phyloP scores from a whole-genome alignment of 1,284 basidiomycete genomes.

The Apiotrichum gracile region DNA sequence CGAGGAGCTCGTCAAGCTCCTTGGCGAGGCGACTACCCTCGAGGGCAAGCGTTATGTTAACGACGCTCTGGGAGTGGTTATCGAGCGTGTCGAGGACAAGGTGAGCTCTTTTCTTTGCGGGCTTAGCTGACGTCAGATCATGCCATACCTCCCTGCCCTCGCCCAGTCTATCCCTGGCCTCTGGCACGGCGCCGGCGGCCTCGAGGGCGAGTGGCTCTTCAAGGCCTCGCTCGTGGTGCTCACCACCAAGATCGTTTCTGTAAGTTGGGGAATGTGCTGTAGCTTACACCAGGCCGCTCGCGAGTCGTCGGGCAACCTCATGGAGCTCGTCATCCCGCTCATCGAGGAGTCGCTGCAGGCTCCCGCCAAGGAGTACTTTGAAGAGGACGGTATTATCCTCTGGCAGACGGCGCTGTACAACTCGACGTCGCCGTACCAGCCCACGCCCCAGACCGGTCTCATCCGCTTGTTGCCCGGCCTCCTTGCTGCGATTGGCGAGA shows the following conservation, averaged over 20 bases:
- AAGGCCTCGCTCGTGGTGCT: conserved; percentile 67
- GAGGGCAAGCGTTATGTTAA: conserved; percentile 73
- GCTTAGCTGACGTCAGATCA: conserved; percentile 52
- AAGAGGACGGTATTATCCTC: conserved; percentile 68
- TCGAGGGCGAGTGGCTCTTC: conserved; percentile 70
- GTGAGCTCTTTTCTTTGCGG: conserved; percentile 46
- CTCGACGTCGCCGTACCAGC: conserved; percentile 55
- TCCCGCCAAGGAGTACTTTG: conserved; percentile 62
- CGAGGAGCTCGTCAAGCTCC: conserved; percentile 50
- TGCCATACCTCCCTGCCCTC: conserved; percentile 63
- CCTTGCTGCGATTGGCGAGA: conserved; percentile 58
- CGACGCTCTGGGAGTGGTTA: conserved; percentile 63
- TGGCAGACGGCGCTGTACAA: conserved; percentile 72
- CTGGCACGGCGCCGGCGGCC: conserved; percentile 51
- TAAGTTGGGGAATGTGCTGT: too few relatives aligned
- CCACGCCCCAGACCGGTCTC: conserved; percentile 48
- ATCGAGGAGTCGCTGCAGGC: conserved; percentile 67
- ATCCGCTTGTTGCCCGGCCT: conserved; percentile 64
- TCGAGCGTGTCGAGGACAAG: conserved; percentile 60
- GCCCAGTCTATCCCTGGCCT: conserved; percentile 64
- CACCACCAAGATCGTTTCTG: conserved; percentile 62
- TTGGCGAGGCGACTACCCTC: conserved; percentile 67
- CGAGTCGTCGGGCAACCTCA: conserved; percentile 35
- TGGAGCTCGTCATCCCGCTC: conserved; percentile 61
- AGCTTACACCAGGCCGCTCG: conserved; percentile 21